Conservation (phyloP, 495 filamentous ascomycete species). For the Penicillium lividum region DNA sequence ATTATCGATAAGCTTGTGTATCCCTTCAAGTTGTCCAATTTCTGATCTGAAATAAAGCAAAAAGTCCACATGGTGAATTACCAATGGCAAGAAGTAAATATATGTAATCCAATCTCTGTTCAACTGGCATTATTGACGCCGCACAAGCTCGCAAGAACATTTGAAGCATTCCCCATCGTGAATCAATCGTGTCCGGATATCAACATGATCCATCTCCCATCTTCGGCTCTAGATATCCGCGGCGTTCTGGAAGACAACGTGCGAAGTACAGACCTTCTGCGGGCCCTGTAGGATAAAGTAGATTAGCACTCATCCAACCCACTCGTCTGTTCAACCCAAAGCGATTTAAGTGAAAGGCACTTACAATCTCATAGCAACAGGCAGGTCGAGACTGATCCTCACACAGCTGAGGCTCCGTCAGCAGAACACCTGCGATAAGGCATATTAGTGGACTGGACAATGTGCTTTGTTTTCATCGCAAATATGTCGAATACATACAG, state of each 20-base stretch:
- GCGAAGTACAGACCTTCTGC: constrained; percentile 35
- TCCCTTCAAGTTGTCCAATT: too few relatives aligned
- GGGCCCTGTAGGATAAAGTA: constrained; percentile 20
- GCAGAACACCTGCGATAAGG: constrained; percentile 10
- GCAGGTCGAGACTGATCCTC: constrained; percentile 33
- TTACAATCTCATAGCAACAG: constrained; percentile 27
- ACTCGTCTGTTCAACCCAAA: not conserved
- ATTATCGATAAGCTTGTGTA: not conserved
- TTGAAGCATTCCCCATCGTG: not conserved
- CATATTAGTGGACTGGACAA: not conserved
- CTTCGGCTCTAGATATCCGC: constrained; percentile 15
- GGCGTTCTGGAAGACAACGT: constrained; percentile 28
- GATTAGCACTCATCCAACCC: not conserved
- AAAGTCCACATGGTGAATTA: not conserved
- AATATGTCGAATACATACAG: constrained; percentile 22
- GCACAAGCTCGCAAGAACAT: constrained; percentile 11
- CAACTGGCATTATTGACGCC: constrained; percentile 19
- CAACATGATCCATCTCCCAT: constrained; percentile 4
- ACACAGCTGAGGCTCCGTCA: constrained; percentile 27
- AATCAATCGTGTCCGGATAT: constrained; percentile 5
- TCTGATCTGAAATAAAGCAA: not conserved
- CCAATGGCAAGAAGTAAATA: not conserved
- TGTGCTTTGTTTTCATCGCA: not conserved
- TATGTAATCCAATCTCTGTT: constrained; percentile 1
- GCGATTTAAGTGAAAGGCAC: not conserved